Percentiles rank a stretch among this genome's conserved stretches.
These are phyloP conservation scores for Salix viminalis DNA, from an alignment of 345 rosid genomes.

Conservation along the genomic window DNA sequence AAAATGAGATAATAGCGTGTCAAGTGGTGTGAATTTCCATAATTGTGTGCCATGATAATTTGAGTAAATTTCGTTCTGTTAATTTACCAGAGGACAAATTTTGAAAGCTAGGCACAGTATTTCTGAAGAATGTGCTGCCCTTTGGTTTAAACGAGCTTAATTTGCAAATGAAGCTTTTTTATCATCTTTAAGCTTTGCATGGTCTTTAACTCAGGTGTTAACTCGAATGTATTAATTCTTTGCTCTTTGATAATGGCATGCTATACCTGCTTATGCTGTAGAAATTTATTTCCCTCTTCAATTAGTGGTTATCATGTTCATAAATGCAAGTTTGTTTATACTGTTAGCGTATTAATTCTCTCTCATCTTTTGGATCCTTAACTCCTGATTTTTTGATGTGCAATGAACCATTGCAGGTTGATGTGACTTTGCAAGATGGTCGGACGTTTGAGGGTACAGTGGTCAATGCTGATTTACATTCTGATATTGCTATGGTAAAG, in stretches of 20 bases:
- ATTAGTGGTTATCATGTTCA: no score
- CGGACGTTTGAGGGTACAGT: conserved; percentile 79
- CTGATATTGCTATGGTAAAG: conserved; percentile 91
- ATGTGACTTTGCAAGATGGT: conserved; percentile 94
- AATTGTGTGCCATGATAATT: no score
- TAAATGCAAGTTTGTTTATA: not conserved
- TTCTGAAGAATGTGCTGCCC: not conserved
- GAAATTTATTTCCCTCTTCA: no score
- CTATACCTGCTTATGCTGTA: no score
- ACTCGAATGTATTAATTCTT: not conserved
- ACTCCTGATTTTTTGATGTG: not conserved
- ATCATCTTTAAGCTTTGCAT: not conserved
- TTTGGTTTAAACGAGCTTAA: not conserved
- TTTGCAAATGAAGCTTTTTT: no score
- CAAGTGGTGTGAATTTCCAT: no score
- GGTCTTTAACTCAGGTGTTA: not conserved
- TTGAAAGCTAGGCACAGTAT: no score
- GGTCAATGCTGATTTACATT: conserved; percentile 74
- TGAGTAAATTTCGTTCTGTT: no score
- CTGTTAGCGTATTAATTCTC: no score
- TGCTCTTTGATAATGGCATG: not conserved
- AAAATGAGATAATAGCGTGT: no score
- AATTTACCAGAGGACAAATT: no score
- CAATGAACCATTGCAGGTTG: conserved; percentile 48
- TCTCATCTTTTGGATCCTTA: no score